These are phyloP conservation scores for Diospyros lotus DNA, from an alignment of 148 eudicot species.

Conservation along the genomic window DNA sequence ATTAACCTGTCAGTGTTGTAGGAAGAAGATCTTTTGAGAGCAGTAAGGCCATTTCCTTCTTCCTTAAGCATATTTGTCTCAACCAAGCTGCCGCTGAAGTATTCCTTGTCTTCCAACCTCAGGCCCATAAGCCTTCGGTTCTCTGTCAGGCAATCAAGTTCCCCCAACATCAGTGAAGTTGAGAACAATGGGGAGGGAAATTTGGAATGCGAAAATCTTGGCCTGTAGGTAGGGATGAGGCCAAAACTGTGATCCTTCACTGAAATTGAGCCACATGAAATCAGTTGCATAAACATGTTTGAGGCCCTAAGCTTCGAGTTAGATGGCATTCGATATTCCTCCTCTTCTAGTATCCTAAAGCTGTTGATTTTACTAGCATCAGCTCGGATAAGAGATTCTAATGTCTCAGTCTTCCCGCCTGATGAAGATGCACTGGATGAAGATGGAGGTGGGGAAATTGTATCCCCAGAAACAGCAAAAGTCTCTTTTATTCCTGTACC, in stretches of 20 bases:
- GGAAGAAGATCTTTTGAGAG: constrained; percentile 73
- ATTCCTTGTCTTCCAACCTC: constrained; percentile 80
- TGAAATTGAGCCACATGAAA: constrained; percentile 89
- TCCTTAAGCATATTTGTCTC: constrained; percentile 69
- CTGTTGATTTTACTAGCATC: constrained; percentile 74
- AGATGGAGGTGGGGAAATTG: constrained; percentile 54
- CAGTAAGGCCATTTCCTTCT: constrained; percentile 30
- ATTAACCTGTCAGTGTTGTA: constrained; percentile 74
- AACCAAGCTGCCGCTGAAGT: constrained; percentile 86
- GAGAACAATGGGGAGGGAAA: constrained; percentile 85
- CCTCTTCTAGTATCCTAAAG: constrained; percentile 57
- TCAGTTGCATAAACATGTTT: constrained; percentile 75
- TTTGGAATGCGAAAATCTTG: constrained; percentile 61
- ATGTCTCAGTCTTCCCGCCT: constrained; percentile 70
- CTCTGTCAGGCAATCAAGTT: constrained; percentile 72
- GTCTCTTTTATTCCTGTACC: constrained; percentile 23
- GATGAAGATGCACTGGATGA: constrained; percentile 68
- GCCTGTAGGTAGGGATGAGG: constrained; percentile 65
- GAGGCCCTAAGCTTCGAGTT: constrained; percentile 62
- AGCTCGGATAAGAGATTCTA: constrained; percentile 77
- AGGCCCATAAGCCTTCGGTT: constrained; percentile 59
- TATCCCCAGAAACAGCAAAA: constrained; percentile 30
- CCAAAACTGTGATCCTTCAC: constrained; percentile 93
- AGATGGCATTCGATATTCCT: constrained; percentile 38
- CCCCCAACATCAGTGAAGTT: constrained; percentile 70